phyloP scores from a whole-genome alignment of 2,329 filamentous ascomycete genomes.

The Monosporascus cannonballus region DNA sequence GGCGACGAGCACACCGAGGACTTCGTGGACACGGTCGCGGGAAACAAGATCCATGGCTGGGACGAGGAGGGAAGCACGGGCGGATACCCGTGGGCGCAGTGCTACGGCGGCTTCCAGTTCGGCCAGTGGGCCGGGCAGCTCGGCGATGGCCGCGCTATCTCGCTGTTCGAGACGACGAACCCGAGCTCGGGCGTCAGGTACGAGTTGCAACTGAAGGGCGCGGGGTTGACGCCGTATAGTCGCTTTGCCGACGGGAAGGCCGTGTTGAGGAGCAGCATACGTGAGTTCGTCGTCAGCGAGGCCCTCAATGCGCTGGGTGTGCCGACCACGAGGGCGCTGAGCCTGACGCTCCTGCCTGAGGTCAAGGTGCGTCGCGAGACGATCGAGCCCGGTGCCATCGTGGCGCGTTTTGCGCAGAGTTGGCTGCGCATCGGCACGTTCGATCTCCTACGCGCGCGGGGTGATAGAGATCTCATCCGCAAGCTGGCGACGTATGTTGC shows the following conservation, averaged over 20 bases:
- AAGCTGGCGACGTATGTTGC: constrained; percentile 76
- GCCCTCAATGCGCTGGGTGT: constrained; percentile 79
- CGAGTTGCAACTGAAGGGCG: constrained; percentile 91
- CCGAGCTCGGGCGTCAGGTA: constrained; percentile 65
- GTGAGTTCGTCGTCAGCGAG: constrained; percentile 92
- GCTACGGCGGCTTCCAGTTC: constrained; percentile 79
- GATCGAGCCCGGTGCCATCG: constrained; percentile 85
- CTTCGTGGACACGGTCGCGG: constrained; percentile 72
- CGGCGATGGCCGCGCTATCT: constrained; percentile 90
- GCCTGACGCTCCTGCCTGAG: constrained; percentile 70
- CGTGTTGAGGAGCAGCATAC: constrained; percentile 84
- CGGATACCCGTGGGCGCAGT: constrained; percentile 96
- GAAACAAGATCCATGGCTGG: constrained; percentile 78
- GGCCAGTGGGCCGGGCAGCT: constrained; percentile 95
- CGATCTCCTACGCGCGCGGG: constrained; percentile 78
- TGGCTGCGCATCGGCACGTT: constrained; percentile 97
- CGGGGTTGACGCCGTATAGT: constrained; percentile 88
- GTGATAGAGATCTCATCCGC: constrained; percentile 69
- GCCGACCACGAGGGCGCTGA: constrained; percentile 79
- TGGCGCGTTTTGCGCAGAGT: constrained; percentile 81
- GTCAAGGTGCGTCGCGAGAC: constrained; percentile 71
- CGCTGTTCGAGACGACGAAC: constrained; percentile 84
- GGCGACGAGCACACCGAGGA: constrained; percentile 65
- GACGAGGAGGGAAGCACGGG: constrained; percentile 58
- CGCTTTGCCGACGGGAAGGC: constrained; percentile 95